phyloP scores from a whole-genome alignment of 441 rosid genomes.

The Euphorbia corollata region DNA sequence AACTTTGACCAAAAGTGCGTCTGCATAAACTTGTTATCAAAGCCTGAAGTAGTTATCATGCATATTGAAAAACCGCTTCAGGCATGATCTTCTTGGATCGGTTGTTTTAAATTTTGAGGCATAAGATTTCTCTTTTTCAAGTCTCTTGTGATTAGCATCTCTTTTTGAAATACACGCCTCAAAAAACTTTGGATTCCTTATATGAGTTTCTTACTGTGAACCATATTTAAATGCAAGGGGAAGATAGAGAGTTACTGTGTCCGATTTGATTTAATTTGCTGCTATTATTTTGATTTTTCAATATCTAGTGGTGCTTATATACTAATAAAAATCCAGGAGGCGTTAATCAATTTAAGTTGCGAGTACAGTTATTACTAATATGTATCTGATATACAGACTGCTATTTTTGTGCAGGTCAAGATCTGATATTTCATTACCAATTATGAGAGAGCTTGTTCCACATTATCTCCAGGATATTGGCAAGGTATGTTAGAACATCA shows the following conservation, averaged over 20 bases:
- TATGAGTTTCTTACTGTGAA: not conserved
- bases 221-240: not conserved
- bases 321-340: not conserved
- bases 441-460: slow-evolving; percentile 91
- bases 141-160: slow-evolving; percentile 1
- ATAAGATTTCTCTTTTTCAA: not conserved
- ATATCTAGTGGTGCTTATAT: not conserved
- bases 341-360: not conserved
- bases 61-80: not conserved
- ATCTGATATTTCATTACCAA: slow-evolving; percentile 91
- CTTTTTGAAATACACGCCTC: not conserved
- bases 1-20: not conserved
- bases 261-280: not conserved
- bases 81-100: not conserved
- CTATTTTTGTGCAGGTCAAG: slow-evolving; percentile 55
- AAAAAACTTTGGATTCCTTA: not conserved
- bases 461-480: slow-evolving; percentile 92
- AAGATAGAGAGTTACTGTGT: not conserved
- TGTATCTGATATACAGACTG: slow-evolving; percentile 14
- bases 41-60: not conserved
- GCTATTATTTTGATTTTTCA: not conserved
- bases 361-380: not conserved
- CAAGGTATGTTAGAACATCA: slow-evolving; percentile 49
- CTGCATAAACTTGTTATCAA: too few species aligned
- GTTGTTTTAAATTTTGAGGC: not conserved